Evolutionary conservation across 2,329 filamentous ascomycete species (phyloP), one percentile per base, ranked within the genome.

Genomic region (Tothia fuscella): DNA sequence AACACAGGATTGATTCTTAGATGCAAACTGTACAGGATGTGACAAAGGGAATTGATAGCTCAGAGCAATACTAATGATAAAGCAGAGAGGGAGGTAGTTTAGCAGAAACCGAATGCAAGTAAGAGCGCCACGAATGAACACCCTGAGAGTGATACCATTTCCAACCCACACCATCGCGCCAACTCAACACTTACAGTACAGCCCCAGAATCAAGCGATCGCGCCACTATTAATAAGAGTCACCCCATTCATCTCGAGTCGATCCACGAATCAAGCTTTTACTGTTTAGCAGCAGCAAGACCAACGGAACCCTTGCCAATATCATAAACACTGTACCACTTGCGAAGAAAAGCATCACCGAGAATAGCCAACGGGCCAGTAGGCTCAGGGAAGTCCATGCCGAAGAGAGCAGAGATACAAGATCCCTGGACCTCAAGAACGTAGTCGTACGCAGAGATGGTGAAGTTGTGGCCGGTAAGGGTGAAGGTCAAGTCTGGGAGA

Each of bases 281-380:
- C 59, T 73, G 75, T 69, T 87, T 91, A 51, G 89, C 74, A 67
- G 82, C 80, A 56, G 89, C 91, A 54, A 98, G 76, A 58, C 86
- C 88, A 49, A 98, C 87, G 43, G 82, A 80, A 59, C 81, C 74
- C 71, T 83, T 88, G 62, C 84, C 88, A 46, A 95, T 74, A 65
- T 98, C 86, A 61, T 98, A 98, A 58, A 98, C 82, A 50, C 86
- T 93, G 76, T 96, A 96, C 73, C 80, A 93, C 60, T 74, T 82
- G 65, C 86, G 78, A 58, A 80, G 64, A 72, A 80, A 80, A 49
- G 75, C 83, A 62, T 94, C 87, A 56, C 91, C 91, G 20, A 98
- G 79, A 50, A 98, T 98, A 48, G 86, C 88, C 50, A 98, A 77
- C 52, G 91, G 91, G 35, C 91, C 89, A 46, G 82, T 80, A 29